phyloP scores from a whole-genome alignment of 352 stramenopile species.

The Phytophthora pinifolia region DNA sequence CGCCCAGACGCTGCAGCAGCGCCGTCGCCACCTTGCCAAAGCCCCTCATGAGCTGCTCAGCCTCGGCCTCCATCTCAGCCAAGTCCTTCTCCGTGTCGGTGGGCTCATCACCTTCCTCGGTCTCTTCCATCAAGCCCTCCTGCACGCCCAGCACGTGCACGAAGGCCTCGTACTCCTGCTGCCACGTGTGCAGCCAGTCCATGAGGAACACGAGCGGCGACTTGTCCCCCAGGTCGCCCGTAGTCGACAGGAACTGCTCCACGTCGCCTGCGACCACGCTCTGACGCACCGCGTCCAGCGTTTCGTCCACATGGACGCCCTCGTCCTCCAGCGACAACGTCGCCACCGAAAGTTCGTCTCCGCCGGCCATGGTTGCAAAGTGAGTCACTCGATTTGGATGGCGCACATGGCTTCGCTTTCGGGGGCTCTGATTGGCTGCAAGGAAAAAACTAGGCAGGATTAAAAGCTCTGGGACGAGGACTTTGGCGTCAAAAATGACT shows the following conservation, averaged over 20 bases:
- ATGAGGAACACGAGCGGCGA: slow-evolving; percentile 72
- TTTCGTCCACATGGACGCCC: slow-evolving; percentile 36
- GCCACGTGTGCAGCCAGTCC: slow-evolving; percentile 87
- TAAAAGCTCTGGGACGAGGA: too few relatives aligned
- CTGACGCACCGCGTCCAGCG: slow-evolving; percentile 55
- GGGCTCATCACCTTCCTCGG: slow-evolving; percentile 27
- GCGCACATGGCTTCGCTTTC: slow-evolving; percentile 20
- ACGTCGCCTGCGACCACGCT: slow-evolving; percentile 59
- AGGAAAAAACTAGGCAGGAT: too few relatives aligned
- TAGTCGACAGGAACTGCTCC: slow-evolving; percentile 42
- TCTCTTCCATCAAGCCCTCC: slow-evolving; percentile 53
- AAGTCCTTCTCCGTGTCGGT: slow-evolving; percentile 55
- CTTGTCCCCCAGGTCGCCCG: slow-evolving; percentile 26
- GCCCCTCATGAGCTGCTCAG: slow-evolving; percentile 60
- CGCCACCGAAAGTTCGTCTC: slow-evolving; percentile 44
- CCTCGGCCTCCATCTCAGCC: slow-evolving; percentile 73
- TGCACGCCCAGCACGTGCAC: slow-evolving; percentile 70
- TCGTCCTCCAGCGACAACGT: slow-evolving; percentile 45
- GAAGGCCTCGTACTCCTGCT: slow-evolving; percentile 86
- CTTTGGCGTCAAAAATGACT: too few relatives aligned
- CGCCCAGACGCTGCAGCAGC: slow-evolving; percentile 47
- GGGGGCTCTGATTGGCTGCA: slow-evolving; percentile 20
- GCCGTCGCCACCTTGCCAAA: slow-evolving; percentile 56
- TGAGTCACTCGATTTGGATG: slow-evolving; percentile 21
- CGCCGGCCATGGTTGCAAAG: slow-evolving; percentile 30